These are phyloP conservation scores for Echinosophora koreensis DNA, from an alignment of 306 rosid species.

Conservation along the genomic window DNA sequence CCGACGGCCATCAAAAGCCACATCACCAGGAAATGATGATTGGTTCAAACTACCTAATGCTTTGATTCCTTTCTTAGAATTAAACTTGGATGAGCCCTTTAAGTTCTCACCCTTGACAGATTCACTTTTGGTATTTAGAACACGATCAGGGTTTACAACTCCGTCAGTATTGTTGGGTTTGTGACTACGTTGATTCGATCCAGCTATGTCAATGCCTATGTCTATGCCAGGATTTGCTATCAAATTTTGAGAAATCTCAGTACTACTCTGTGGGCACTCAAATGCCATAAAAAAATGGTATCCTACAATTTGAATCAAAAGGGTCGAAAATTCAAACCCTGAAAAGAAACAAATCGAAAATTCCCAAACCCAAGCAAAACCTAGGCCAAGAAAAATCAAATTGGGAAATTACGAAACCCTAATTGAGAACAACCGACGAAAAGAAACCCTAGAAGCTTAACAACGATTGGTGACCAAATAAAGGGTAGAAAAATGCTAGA, in stretches of 20 bases:
- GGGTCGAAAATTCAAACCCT: slow-evolving; percentile 57
- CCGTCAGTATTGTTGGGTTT: slow-evolving; percentile 42
- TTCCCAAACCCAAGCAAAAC: background rate
- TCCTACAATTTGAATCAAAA: slow-evolving; percentile 46
- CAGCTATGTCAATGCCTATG: slow-evolving; percentile 43
- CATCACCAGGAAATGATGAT: slow-evolving; percentile 50
- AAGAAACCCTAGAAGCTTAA: slow-evolving; percentile 40
- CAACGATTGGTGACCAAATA: background rate
- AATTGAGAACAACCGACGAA: background rate
- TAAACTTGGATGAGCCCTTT: slow-evolving; percentile 46
- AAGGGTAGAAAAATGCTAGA: slow-evolving; percentile 28
- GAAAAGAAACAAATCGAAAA: background rate
- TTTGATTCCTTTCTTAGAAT: slow-evolving; percentile 57
- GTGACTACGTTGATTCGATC: slow-evolving; percentile 45
- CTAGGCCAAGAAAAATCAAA: background rate
- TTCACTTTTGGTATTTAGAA: slow-evolving; percentile 43
- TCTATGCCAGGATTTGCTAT: slow-evolving; percentile 50
- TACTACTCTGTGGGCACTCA: slow-evolving; percentile 72
- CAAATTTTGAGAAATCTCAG: slow-evolving; percentile 62
- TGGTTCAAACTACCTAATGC: slow-evolving; percentile 47
- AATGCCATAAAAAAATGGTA: slow-evolving; percentile 85
- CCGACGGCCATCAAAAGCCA: slow-evolving; percentile 46
- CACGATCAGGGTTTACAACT: slow-evolving; percentile 29
- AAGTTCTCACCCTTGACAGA: slow-evolving; percentile 42
- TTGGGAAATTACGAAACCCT: slow-evolving; percentile 31